Evolutionary conservation across 2,329 filamentous ascomycete genomes (phyloP).

Genomic region (Microdochium trichocladiopsis): DNA sequence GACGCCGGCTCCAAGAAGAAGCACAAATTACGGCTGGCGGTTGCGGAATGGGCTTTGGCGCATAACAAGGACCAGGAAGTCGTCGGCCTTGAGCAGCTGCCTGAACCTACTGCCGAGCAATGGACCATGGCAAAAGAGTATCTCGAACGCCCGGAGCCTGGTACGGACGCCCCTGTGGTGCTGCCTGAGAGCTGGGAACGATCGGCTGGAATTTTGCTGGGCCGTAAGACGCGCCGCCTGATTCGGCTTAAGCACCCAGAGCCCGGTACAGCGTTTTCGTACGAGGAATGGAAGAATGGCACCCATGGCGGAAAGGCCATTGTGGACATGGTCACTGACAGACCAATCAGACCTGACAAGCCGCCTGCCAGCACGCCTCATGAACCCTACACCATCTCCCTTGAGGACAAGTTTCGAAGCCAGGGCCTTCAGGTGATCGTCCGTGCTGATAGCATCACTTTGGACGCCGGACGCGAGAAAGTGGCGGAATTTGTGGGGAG

Average conservation of each 20-base stretch:
- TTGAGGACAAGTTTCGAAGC: neutral
- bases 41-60: neutral
- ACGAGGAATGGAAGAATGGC: neutral
- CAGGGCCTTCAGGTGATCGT: conserved; percentile 1
- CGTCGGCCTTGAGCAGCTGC: neutral
- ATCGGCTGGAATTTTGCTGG: neutral
- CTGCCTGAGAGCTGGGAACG: neutral
- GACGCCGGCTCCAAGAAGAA: neutral
- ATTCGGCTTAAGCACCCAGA: neutral
- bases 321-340: neutral
- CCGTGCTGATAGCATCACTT: neutral
- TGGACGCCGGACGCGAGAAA: neutral
- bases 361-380: conserved; percentile 5
- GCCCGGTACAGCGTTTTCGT: neutral
- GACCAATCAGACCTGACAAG: neutral
- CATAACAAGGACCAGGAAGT: neutral
- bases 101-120: neutral
- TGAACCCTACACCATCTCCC: neutral
- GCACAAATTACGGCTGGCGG: neutral
- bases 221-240: neutral
- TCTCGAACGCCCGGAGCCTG: neutral
- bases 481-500: neutral
- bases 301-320: neutral
- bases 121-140: neutral
- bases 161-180: neutral